Base-by-base conservation (phyloP, 2,329 filamentous ascomycete species). In the Penicillium sp. region DNA sequence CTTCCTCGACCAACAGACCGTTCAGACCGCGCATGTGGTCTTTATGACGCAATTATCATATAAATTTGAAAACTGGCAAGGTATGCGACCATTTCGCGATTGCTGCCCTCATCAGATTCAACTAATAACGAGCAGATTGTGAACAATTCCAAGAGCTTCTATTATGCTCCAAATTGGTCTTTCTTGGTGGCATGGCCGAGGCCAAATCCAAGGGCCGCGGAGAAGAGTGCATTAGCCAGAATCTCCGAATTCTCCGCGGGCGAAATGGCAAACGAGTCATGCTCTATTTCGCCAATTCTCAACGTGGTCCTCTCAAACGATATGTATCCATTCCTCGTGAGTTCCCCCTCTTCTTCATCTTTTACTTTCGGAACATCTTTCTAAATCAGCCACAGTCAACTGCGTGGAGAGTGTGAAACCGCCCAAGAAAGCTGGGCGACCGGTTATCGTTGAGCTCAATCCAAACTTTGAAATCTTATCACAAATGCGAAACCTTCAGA, bases 191-290 rank as follows among this genome's bases (percentile, higher is more conserved):
- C 0, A 78, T 80, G 55, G 77, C 77, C 1, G 76, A 79, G 58
- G 77, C 76, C 45, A 78, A 77, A 49, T 79, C 77, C 46, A 80
- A 79, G 61, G 78, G 78, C 8, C 75, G 78, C 7, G 78, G 78
- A 0, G 78, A 80, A 59, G 78, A 80, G 69, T 79, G 77, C 56
- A 79, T 80, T 68, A 79, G 76, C 53, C 78, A 80, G 64, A 80
- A 80, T 58, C 60, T 80, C 16, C 75, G 78, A 4, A 72, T 79
- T 8, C 68, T 79, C 3, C 75, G 74, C 1, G 74, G 72, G 1
- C 62, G 65, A 1, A 78, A 75, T 26, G 75, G 75, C 37, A 73
- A 70, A 57, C 70, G 73, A 14, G 72, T 75, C 1, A 71, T 79
- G 52, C 38, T 79, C 2, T 78, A 75, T 56, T 79, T 80, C 62